Evolutionary conservation across 371 early-diverging fungal species (phyloP), one percentile per base, ranked within the genome.

Genomic region (Rhizomucor pusillus): DNA sequence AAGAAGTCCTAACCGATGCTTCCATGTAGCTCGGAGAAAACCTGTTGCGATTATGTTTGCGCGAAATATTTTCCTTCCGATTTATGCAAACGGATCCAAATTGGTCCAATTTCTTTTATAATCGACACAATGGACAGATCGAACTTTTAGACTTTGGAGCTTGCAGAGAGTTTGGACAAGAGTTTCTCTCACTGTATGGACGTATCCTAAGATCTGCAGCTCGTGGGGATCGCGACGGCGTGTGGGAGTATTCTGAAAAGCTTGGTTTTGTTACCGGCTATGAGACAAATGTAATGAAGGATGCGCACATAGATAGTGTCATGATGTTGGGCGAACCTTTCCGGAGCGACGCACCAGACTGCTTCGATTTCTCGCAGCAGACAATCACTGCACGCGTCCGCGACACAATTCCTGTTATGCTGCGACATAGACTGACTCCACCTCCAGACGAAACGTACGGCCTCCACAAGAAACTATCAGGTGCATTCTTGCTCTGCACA

Each of bases 61-160:
- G 83, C 24, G 98, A 97, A 64, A 77, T 98, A 39, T 97, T 97
- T 65, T 85, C 84, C 22, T 95, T 92, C 68, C 79, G 85, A 52
- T 94, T 90, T 70, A 97, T 98, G 98, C 98, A 98, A 69, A 98
- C 98, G 11, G 98, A 98, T 65, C 98, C 98, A 4, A 98, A 98
- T 66, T 98, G 97, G 97, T 84, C 93, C 51, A 98, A 98, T 69
- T 98, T 98, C 63, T 75, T 98, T 57, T 98, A 93, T 65, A 85
- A 93, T 61, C 67, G 63, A 13, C 37, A 39, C 5, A 78, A 78
- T 14, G 71, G 76, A 29, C 88, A 82, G 75, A 77, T 97, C 45
- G 86, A 88, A 23, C 62, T 98, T 60, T 64, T 98, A 22, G 98
- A 98, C 66, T 98, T 98, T 79, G 98, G 98, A 13, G 92, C 97